Conservation (phyloP, 257 asterid species). For the Solanum bulbocastanum region DNA sequence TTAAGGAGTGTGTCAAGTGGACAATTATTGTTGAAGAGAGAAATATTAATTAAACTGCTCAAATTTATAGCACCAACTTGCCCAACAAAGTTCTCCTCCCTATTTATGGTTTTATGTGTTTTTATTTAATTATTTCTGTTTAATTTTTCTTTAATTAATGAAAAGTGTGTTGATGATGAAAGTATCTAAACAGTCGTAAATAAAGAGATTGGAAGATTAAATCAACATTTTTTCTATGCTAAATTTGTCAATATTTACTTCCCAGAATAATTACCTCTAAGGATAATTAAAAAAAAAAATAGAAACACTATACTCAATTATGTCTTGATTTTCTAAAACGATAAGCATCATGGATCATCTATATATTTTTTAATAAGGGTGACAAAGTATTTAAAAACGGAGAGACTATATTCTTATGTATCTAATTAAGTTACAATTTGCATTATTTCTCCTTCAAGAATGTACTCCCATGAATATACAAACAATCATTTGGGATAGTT, state of each 20-base stretch:
- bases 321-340: neutral
- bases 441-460: neutral
- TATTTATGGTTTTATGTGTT: neutral
- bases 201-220: neutral
- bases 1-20: too few relatives aligned
- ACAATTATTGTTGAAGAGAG: accelerated
- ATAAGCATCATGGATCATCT: accelerated
- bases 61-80: neutral
- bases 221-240: neutral
- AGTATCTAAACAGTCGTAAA: neutral
- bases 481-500: neutral
- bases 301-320: neutral
- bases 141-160: neutral
- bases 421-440: neutral
- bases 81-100: neutral
- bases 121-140: neutral
- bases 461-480: neutral
- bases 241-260: neutral
- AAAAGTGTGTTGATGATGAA: neutral
- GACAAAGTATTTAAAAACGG: neutral
- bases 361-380: neutral
- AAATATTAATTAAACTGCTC: neutral
- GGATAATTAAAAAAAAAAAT: neutral
- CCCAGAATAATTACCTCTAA: neutral
- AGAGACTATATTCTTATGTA: neutral